A percentile compares a stretch with the other conserved stretches of the same genome.
These are phyloP conservation scores for Turritis glabra DNA, from an alignment of 345 rosid genomes.

Conservation along the genomic window DNA sequence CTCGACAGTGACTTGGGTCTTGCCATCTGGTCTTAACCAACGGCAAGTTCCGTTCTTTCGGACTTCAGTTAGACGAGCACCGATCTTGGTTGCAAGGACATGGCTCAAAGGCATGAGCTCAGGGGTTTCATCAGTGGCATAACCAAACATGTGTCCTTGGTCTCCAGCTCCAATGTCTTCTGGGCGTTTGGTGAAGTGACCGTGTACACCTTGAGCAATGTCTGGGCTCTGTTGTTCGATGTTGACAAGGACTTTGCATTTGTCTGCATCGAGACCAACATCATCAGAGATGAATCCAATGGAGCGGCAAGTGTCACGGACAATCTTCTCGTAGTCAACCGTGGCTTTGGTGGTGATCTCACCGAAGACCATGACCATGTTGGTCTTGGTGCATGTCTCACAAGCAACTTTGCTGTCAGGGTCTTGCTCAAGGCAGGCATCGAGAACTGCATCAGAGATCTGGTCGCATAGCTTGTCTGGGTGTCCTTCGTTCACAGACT, in stretches of 20 bases:
- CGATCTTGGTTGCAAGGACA: conserved; percentile 44
- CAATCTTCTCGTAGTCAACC: conserved; percentile 41
- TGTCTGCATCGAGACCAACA: conserved; percentile 47
- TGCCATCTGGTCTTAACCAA: conserved; percentile 45
- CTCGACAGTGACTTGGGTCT: conserved; percentile 47
- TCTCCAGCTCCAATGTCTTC: conserved; percentile 48
- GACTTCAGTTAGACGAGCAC: conserved; percentile 43
- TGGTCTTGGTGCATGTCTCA: conserved; percentile 43
- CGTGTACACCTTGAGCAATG: conserved; percentile 47
- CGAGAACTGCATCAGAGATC: conserved; percentile 46
- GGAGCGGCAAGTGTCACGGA: conserved; percentile 46
- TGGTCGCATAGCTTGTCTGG: conserved; percentile 47
- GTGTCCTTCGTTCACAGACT: conserved; percentile 49
- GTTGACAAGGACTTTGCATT: conserved; percentile 44
- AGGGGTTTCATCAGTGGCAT: conserved; percentile 44
- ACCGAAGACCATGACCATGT: conserved; percentile 46
- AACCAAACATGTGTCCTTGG: conserved; percentile 44
- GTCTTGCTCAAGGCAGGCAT: conserved; percentile 47
- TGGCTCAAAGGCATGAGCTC: conserved; percentile 45
- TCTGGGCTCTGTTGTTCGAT: conserved; percentile 77
- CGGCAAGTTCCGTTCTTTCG: conserved; percentile 45
- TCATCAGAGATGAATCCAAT: conserved; percentile 44
- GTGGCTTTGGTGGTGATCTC: conserved; percentile 47
- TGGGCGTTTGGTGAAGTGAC: conserved; percentile 43
- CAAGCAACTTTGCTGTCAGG: conserved; percentile 48